Base-by-base conservation (phyloP, 306 rosid genomes). In the Comarum palustre region DNA sequence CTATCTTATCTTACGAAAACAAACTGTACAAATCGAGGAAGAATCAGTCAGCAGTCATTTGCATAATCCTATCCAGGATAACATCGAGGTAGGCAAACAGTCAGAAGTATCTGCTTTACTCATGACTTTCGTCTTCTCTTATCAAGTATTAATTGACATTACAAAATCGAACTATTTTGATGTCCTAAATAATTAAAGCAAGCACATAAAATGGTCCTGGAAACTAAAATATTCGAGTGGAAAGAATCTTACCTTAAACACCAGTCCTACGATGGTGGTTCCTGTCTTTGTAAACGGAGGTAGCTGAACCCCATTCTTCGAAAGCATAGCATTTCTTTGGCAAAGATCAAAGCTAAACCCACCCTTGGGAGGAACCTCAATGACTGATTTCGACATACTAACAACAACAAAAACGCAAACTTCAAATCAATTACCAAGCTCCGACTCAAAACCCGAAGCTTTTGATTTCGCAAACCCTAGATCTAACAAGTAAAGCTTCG, bases 211-310 rank as follows among this genome's bases (percentile, higher is more conserved):
- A 29, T 1, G 2, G 31, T 29, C 31, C 4, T 0, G 3, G 13
- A n/a, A 22, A 27, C 4, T 12, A 20, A 52, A 52, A 52, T n/a
- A 52, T 1, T 20, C 27, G 2, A 8, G 4, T 20, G 1, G 41
- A 70, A 75, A 60, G 22, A 9, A 52, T 15, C 34, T 38, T 65
- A 93, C 98, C 96, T 60, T 3, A 60, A 60, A 60, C 2, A 60
- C 3, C 19, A 60, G 15, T 4, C 66, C 66, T 2, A 60, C 98
- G 41, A 94, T 91, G 19, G 97, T 94, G 5, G 97, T 94, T 32
- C 98, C 98, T 0, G 97, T 94, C 89, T 94, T 94, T 8, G 89
- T 80, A 68, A 76, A 94, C 29, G 97, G 72, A 0, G 89, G 89
- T 5, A 78, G 71, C 42, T 77, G 81, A 52, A 88, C 84, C 29